Conservation (phyloP, 352 stramenopile genomes). For the Pythium coloratum region DNA sequence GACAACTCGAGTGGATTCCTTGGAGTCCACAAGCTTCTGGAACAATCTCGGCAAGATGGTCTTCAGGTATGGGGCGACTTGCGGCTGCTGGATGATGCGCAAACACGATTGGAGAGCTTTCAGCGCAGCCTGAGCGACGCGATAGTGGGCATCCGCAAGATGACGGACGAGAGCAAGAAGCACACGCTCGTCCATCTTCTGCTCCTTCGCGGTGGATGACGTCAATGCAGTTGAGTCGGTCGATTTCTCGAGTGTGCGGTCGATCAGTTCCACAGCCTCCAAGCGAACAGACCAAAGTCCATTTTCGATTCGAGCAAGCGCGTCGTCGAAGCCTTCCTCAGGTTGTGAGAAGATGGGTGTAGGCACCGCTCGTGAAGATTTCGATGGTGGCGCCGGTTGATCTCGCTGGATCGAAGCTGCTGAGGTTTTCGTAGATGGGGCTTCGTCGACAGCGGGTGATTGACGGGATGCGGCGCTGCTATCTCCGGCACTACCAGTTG, state of each 20-base stretch:
- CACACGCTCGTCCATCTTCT: constrained; percentile 62
- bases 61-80: constrained; percentile 57
- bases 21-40: constrained; percentile 76
- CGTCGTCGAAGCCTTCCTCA: constrained; percentile 54
- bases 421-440: background rate
- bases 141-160: constrained; percentile 71
- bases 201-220: constrained; percentile 12
- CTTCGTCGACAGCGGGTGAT: background rate
- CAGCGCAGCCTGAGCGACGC: constrained; percentile 68
- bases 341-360: constrained; percentile 8
- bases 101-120: constrained; percentile 56
- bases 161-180: constrained; percentile 57
- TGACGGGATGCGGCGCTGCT: background rate
- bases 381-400: constrained; percentile 6
- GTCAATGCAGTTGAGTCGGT: background rate
- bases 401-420: constrained; percentile 9
- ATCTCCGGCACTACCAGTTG: background rate
- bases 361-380: constrained; percentile 14
- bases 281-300: constrained; percentile 68
- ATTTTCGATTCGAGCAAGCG: constrained; percentile 47
- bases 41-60: constrained; percentile 64
- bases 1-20: constrained; percentile 51
- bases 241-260: constrained; percentile 23
- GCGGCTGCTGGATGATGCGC: constrained; percentile 37
- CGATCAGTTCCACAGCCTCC: constrained; percentile 50